Base-by-base conservation (phyloP, 495 filamentous ascomycete genomes). In the Trypethelium eluteriae region DNA sequence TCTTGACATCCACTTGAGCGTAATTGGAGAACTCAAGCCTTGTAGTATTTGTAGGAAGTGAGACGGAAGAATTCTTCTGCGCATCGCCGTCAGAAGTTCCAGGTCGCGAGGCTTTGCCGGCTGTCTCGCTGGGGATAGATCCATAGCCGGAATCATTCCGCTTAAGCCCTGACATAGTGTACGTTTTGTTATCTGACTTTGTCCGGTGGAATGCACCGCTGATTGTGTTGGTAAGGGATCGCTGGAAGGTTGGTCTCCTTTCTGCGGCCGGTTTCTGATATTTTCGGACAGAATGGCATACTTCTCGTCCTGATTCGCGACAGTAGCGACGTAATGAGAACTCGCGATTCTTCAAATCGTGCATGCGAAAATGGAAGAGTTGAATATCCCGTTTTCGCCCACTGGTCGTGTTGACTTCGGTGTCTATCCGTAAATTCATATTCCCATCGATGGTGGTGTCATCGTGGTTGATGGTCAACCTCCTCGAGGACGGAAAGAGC, bases 1-100 rank as follows among this genome's bases (percentile, higher is more conserved):
- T 83, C 68, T 82, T 86, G 65, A 98, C 79, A 68, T 96, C 90
- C 38, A 97, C 86, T 72, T 94, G 92, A 10, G 94, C 94, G 74
- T 98, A 98, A 78, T 98, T 98, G 65, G 91, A 94, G 75, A 96
- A 98, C 72, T 98, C 93, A 41, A 98, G 83, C 74, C 90, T 88
- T 70, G 89, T 89, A 49, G 82, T 89, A 72, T 96, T 93, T 62
- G 84, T 88, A 65, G 76, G 71, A 77, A 78, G 59, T 76, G 70
- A 41, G 76, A 71, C 70, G 66, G 65, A 78, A 68, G 36, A 74
- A 67, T 56, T 75, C 41, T 73, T 72, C 47, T 77, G 78, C 41
- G 76, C 75, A 61, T 83, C 76, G 10, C 83, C 79, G 44, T 84
- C 84, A 16, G 79, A 80, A 44, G 80, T 69, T 36, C 25, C 25